A percentile compares a stretch with the other conserved stretches of the same genome.
Evolutionary conservation across 805 yeast genomes (phyloP).

Genomic region (Saccharomycopsis javanensis): DNA sequence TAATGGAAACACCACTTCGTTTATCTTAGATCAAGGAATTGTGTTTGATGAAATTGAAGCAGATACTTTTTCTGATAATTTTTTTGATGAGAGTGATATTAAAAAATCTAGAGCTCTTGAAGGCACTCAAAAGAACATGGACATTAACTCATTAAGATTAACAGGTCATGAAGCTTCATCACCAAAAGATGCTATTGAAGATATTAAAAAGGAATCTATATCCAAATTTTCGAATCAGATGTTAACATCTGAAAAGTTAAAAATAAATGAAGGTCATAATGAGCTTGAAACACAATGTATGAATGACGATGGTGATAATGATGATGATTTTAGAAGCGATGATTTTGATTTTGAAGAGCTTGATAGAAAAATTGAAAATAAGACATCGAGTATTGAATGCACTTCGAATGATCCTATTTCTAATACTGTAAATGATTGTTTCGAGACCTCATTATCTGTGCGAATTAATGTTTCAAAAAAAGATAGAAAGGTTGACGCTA

Average conservation of each 20-base stretch:
- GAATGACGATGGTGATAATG: too few species aligned
- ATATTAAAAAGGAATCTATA: background rate
- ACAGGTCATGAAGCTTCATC: background rate
- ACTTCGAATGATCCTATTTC: background rate
- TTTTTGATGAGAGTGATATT: constrained; percentile 12
- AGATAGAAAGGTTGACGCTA: background rate
- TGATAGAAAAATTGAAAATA: constrained; percentile 9
- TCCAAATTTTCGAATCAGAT: background rate
- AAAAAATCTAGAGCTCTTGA: background rate
- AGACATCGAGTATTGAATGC: background rate
- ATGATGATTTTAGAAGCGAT: constrained; percentile 8
- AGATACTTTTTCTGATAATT: constrained; percentile 13
- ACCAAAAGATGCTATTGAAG: background rate
- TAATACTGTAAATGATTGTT: background rate
- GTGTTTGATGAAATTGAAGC: constrained; percentile 9
- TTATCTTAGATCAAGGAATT: constrained; percentile 16
- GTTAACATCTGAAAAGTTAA: background rate
- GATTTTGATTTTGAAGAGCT: constrained; percentile 11
- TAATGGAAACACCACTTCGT: constrained; percentile 14
- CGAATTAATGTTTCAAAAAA: background rate
- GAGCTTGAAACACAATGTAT: too few species aligned
- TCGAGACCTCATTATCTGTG: background rate
- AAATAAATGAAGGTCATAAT: background rate
- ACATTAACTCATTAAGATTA: background rate
- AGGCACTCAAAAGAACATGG: background rate